Base-by-base conservation (phyloP, 176 grass and related monocot species). In the Eragrostis nindensis region DNA sequence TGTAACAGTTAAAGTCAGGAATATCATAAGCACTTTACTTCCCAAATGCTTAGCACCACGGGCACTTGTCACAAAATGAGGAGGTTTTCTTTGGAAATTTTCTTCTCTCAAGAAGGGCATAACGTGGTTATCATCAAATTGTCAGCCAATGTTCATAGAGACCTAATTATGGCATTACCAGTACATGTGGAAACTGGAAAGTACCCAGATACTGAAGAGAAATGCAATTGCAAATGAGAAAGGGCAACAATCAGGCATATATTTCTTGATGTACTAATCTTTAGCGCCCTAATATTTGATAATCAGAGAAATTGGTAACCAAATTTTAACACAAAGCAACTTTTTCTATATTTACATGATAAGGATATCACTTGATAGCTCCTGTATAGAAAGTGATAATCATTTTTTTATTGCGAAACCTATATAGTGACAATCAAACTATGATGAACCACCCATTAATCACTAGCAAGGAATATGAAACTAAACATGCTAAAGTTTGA, bases 151-250 rank as follows among this genome's bases (percentile, higher is more conserved):
- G 67, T 26, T 62, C 7, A 32, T 55, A 71, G 70, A 80, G 38
- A 44, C 17, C 8, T 41, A 22, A 56, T 6, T 48, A 54, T 64
- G 59, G 5, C 21, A 76, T 39, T 21, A 71, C n/a, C n/a, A n/a
- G n/a, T n/a, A n/a, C 52, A 85, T 29, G 44, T 70, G 36, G 29
- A n/a, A n/a, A n/a, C n/a, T n/a, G n/a, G n/a, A 54, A 68, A 84
- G 9, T 9, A 52, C 48, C 13, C 73, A 47, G 15, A 42, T 39
- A 71, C 39, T 52, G 54, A 61, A 84, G 19, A 38, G 25, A 68
- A 55, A 68, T 25, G 46, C 13, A 24, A 66, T 54, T 11, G 6
- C 55, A 56, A 52, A 80, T 59, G n/a, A 11, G 3, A 70, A 62
- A 48, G 21, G 44, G 2, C 63, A 61, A 83, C 11, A 38, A 65